Evolutionary conservation across 495 filamentous ascomycete genomes (phyloP), one percentile per base, ranked within the genome.

Genomic region (Arthonia radiata): DNA sequence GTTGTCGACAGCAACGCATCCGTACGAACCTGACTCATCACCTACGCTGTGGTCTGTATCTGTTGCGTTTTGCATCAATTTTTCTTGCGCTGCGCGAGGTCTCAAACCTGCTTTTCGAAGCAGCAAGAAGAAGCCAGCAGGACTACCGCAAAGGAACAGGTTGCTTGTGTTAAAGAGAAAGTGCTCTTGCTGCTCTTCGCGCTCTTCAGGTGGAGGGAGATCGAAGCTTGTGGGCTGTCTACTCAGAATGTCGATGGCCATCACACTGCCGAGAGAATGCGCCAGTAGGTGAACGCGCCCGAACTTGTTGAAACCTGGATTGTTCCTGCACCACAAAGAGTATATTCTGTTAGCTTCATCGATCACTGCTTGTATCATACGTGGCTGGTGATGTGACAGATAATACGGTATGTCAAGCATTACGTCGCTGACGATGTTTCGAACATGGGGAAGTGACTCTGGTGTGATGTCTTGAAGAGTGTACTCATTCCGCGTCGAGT

Each of bases 351-450:
- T 97, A 1, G 86, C 86, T 48, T 97, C 86, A 38, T 54, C 56
- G n/a, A 82, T 68, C 13, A 92, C 69, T 1, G 82, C 83, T 28
- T 68, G 59, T 15, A 90, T 70, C 81, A 97, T 94, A 48, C 78
- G 90, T 1, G 71, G 67, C 37, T 93, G 86, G 47, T 92, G 86
- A 37, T 86, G 75, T 1, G 82, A 92, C 34, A 97, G 64, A 47
- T 94, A 97, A 38, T 90, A 92, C 0, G 86, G 86, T 18, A 97
- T 79, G 42, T 97, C 86, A 4, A 92, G 66, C 77, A 97, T 90
- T 30, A 97, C 80, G 43, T 97, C 86, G 29, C 74, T 81, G 33
- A 97, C 81, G 36, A 97, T 59, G 35, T 72, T 75, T 6, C 86
- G 68, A 0, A 97, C 71, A 3, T 75, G 76, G 1, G 83, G 79